Evolutionary conservation across 208 protist genomes (phyloP).

Genomic region (Leishmania arabica): DNA sequence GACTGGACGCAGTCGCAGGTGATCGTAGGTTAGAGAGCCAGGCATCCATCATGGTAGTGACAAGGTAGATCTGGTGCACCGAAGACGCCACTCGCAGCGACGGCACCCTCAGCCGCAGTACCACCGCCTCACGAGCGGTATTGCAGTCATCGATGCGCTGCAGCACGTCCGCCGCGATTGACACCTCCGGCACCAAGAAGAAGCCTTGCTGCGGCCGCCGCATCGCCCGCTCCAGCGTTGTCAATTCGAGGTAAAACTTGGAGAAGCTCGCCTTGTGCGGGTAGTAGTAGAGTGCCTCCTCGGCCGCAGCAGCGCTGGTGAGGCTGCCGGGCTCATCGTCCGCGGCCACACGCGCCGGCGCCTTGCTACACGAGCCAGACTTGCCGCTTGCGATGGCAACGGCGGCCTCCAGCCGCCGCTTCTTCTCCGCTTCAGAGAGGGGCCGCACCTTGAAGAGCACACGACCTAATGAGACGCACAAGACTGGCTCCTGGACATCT

Average conservation of each 20-base stretch:
- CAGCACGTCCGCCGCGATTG: slow-evolving; percentile 67
- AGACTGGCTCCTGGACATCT: slow-evolving; percentile 43
- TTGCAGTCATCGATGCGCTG: slow-evolving; percentile 69
- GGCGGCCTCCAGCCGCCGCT: slow-evolving; percentile 26
- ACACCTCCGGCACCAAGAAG: slow-evolving; percentile 74
- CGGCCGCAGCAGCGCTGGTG: slow-evolving; percentile 16
- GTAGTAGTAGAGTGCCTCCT: slow-evolving; percentile 76
- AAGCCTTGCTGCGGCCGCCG: slow-evolving; percentile 58
- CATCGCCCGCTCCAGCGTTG: slow-evolving; percentile 65
- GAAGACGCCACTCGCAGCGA: slow-evolving; percentile 61
- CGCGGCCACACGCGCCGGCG: not conserved
- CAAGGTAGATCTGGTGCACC: slow-evolving; percentile 72
- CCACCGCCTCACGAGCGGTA: slow-evolving; percentile 50
- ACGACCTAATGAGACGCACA: slow-evolving; percentile 75
- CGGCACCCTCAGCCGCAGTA: slow-evolving; percentile 80
- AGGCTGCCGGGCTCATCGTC: not conserved
- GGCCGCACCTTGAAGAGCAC: slow-evolving; percentile 65
- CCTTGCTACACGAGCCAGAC: not conserved
- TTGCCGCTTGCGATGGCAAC: slow-evolving; percentile 9
- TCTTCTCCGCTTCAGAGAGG: slow-evolving; percentile 67
- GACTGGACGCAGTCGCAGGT: not conserved
- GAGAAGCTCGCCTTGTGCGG: slow-evolving; percentile 66
- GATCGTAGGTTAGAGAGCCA: slow-evolving; percentile 48
- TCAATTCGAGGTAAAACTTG: slow-evolving; percentile 81
- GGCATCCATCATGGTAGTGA: slow-evolving; percentile 75